Percentiles rank a stretch among this genome's conserved stretches.
phyloP scores from a whole-genome alignment of 495 filamentous ascomycete genomes.

The Hyaloscypha bicolor region DNA sequence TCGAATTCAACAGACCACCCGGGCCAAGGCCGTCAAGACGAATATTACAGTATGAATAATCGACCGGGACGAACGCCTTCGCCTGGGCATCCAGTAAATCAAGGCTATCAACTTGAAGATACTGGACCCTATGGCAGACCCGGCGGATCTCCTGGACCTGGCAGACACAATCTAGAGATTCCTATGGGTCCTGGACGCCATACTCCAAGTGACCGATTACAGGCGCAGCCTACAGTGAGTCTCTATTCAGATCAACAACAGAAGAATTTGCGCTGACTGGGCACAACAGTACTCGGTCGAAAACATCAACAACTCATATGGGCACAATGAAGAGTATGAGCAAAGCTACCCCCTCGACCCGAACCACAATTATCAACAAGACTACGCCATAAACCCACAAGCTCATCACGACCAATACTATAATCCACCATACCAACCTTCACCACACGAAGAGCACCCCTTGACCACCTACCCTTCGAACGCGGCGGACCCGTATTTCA shows the following conservation, averaged over 20 bases:
- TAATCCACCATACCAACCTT: constrained; percentile 76
- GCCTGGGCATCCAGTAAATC: constrained; percentile 54
- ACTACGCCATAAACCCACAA: constrained; percentile 78
- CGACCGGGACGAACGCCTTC: constrained; percentile 58
- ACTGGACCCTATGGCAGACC: constrained; percentile 39
- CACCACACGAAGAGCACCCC: constrained; percentile 51
- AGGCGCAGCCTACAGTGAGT: constrained; percentile 73
- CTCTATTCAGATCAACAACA: not conserved
- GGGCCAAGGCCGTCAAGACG: constrained; percentile 49
- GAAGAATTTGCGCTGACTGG: constrained; percentile 9
- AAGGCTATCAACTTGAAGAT: constrained; percentile 74
- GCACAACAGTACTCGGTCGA: constrained; percentile 73
- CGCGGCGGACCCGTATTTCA: constrained; percentile 20
- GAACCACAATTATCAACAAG: constrained; percentile 50
- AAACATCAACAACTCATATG: constrained; percentile 70
- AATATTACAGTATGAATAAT: constrained; percentile 60
- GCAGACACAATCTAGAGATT: constrained; percentile 63
- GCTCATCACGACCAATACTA: constrained; percentile 87
- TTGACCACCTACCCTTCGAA: constrained; percentile 18
- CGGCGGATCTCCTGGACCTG: constrained; percentile 30
- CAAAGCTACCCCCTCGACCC: constrained; percentile 44
- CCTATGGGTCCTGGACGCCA: constrained; percentile 58
- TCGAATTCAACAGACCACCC: constrained; percentile 21
- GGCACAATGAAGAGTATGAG: constrained; percentile 67
- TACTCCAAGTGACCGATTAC: constrained; percentile 62